These are phyloP conservation scores for Dalechampia spathulata DNA, from an alignment of 441 rosid genomes.

Conservation along the genomic window DNA sequence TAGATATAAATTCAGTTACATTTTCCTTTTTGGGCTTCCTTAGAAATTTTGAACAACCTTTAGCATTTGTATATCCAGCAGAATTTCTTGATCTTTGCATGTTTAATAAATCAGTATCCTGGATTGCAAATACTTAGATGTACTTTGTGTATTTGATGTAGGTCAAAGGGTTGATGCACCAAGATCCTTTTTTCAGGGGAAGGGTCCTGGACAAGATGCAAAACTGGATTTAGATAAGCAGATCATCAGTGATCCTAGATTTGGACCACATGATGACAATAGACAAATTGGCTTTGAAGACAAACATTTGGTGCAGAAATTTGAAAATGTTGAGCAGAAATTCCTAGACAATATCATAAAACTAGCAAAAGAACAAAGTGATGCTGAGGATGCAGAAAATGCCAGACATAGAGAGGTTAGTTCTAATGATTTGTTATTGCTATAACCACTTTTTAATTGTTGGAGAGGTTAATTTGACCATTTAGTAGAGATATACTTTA, in stretches of 20 bases:
- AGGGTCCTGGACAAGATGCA: constrained; percentile 33
- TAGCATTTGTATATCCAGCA: neutral
- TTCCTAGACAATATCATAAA: constrained; percentile 21
- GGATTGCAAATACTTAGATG: neutral
- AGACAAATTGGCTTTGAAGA: constrained; percentile 19
- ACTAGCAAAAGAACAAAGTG: constrained; percentile 23
- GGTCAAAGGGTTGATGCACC: constrained; percentile 69
- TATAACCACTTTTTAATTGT: neutral
- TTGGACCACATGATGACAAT: constrained; percentile 39
- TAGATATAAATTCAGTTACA: neutral
- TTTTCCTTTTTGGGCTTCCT: neutral
- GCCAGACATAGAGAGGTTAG: constrained; percentile 30
- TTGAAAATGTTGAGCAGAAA: constrained; percentile 24
- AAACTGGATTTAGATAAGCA: constrained; percentile 43
- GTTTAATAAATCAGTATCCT: neutral
- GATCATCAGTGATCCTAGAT: constrained; percentile 38
- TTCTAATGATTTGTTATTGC: neutral
- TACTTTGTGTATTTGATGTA: constrained; percentile 22
- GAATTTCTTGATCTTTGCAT: neutral
- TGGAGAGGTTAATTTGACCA: too few species aligned
- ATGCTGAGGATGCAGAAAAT: constrained; percentile 28
- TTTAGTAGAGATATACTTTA: neutral
- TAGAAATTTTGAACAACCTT: neutral
- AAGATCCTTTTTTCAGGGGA: constrained; percentile 54
- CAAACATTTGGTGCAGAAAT: constrained; percentile 8